A percentile compares a stretch with the other conserved stretches of the same genome.
Conservation (phyloP, 495 filamentous ascomycete genomes). For the Aspergillus diversus region DNA sequence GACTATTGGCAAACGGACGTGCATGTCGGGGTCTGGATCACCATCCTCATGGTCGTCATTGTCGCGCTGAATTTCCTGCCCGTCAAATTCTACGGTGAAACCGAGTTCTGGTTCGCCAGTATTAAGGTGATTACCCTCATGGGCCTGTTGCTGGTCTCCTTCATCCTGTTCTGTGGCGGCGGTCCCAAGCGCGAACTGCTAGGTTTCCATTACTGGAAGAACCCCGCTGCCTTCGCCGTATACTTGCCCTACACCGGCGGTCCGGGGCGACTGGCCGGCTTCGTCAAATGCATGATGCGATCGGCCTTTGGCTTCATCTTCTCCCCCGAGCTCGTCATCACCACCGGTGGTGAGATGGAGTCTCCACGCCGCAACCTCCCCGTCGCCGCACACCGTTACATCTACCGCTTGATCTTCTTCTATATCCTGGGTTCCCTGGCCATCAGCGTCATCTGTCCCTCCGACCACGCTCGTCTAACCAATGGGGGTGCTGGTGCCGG, state of each 20-base stretch:
- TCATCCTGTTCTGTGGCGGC: slow-evolving; percentile 67
- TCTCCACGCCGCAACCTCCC: slow-evolving; percentile 71
- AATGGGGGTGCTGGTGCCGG: slow-evolving; percentile 41
- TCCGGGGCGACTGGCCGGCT: slow-evolving; percentile 32
- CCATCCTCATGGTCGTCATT: slow-evolving; percentile 20
- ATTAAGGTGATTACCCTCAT: slow-evolving; percentile 72
- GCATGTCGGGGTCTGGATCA: slow-evolving; percentile 45
- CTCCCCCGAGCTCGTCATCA: slow-evolving; percentile 50
- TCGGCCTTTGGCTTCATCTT: slow-evolving; percentile 57
- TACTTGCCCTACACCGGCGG: slow-evolving; percentile 18
- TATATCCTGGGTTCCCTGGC: slow-evolving; percentile 74
- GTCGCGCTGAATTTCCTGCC: slow-evolving; percentile 49
- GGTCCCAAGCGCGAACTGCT: slow-evolving; percentile 58
- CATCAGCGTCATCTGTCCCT: slow-evolving; percentile 60
- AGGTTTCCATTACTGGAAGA: slow-evolving; percentile 70
- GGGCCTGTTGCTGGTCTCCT: slow-evolving; percentile 63
- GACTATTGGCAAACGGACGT: slow-evolving; percentile 59
- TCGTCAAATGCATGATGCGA: slow-evolving; percentile 39
- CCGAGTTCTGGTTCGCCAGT: slow-evolving; percentile 42
- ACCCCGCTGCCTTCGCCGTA: slow-evolving; percentile 65
- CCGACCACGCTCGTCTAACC: slow-evolving; percentile 54
- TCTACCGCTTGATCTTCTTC: slow-evolving; percentile 76
- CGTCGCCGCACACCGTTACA: slow-evolving; percentile 72
- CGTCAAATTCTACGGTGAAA: slow-evolving; percentile 66
- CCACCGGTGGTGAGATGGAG: slow-evolving; percentile 60